Percentiles rank a stretch among this genome's conserved stretches.
phyloP scores from a whole-genome alignment of 2,329 filamentous ascomycete genomes.

The Verticillium zaregamsianum region DNA sequence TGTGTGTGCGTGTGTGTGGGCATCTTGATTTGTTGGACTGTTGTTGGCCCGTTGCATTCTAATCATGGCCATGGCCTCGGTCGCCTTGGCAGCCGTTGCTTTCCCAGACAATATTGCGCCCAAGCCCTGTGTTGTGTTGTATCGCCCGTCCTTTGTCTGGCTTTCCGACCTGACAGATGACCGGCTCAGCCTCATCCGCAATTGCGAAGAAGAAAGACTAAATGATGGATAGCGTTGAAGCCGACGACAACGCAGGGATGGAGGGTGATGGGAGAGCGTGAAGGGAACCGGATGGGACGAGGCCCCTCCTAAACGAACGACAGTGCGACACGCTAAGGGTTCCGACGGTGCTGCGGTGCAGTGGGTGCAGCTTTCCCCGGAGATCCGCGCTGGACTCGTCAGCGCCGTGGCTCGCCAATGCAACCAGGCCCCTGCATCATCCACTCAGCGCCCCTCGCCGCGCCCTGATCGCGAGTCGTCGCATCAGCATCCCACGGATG shows the following conservation, averaged over 20 bases:
- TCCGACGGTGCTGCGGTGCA: background rate
- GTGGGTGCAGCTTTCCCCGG: slow-evolving; percentile 2
- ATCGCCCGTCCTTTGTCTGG: background rate
- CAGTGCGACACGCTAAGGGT: background rate
- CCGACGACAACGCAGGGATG: background rate
- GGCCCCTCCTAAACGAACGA: background rate
- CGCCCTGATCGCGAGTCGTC: background rate
- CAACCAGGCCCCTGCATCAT: background rate
- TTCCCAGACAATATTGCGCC: background rate
- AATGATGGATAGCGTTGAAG: background rate
- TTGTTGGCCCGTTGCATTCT: background rate
- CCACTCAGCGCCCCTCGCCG: background rate
- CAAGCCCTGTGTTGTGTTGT: background rate
- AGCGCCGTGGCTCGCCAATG: slow-evolving; percentile 3
- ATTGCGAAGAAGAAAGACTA: background rate
- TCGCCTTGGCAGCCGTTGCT: background rate
- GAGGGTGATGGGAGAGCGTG: background rate
- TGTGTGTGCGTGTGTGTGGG: too few species aligned
- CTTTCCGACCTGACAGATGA: background rate
- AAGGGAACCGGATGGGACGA: background rate
- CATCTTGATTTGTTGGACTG: too few species aligned
- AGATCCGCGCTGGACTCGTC: slow-evolving; percentile 4
- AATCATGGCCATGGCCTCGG: background rate
- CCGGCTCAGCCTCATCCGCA: background rate
- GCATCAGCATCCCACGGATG: background rate